phyloP scores from a whole-genome alignment of 1,284 basidiomycete genomes.

The Sporisorium reilianum region DNA sequence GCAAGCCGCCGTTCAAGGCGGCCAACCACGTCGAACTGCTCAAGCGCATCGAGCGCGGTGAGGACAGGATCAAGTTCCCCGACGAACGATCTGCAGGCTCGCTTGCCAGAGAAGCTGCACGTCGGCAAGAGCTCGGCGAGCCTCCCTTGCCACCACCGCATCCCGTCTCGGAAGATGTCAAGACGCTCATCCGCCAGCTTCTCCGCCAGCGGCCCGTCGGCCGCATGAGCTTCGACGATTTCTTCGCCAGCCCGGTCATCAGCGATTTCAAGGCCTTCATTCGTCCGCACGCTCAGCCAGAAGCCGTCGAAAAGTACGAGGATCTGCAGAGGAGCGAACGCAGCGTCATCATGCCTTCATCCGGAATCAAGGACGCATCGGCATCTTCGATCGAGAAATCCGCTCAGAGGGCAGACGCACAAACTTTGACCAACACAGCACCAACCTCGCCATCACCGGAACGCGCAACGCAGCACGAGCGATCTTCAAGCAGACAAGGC shows the following conservation, averaged over 20 bases:
- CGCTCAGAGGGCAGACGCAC: background rate
- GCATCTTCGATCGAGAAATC: conserved; percentile 9
- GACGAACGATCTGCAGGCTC: conserved; percentile 76
- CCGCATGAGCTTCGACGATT: conserved; percentile 89
- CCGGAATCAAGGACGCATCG: conserved; percentile 30
- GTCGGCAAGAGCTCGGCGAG: conserved; percentile 58
- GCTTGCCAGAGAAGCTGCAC: conserved; percentile 57
- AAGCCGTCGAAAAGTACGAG: conserved; percentile 42
- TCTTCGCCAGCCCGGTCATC: conserved; percentile 76
- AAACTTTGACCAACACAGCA: background rate
- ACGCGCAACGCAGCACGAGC: background rate
- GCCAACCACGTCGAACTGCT: conserved; percentile 95
- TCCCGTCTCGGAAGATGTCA: conserved; percentile 83
- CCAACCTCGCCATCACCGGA: background rate
- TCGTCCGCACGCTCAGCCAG: conserved; percentile 36
- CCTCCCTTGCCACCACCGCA: conserved; percentile 59
- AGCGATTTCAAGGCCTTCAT: conserved; percentile 48
- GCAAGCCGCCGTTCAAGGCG: conserved; percentile 92
- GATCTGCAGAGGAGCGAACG: conserved; percentile 45
- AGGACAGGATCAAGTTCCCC: conserved; percentile 76
- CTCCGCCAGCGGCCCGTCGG: conserved; percentile 87
- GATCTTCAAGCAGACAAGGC: conserved; percentile 5
- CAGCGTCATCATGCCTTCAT: conserved; percentile 38
- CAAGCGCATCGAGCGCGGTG: conserved; percentile 88
- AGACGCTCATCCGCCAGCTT: conserved; percentile 84